A percentile compares a stretch with the other conserved stretches of the same genome.
Conservation (phyloP, 306 rosid genomes). For the Quercus suber region DNA sequence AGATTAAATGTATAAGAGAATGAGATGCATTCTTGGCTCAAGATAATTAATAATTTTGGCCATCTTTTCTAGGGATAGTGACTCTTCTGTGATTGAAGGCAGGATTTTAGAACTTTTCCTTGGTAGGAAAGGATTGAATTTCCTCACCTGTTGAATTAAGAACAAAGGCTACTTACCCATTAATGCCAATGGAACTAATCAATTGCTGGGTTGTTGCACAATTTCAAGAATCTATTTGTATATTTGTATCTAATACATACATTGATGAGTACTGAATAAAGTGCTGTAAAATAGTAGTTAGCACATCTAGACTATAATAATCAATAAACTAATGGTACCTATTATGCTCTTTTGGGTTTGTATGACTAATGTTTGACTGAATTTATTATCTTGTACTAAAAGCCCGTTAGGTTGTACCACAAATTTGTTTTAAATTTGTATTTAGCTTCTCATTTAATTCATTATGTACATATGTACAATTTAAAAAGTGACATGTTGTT, state of each 20-base stretch:
- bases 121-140: background rate
- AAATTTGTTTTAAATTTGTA: background rate
- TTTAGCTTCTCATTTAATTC: background rate
- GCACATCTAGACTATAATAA: too few species aligned
- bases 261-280: background rate
- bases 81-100: background rate
- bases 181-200: background rate
- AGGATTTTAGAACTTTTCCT: background rate
- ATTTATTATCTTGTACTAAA: too few species aligned
- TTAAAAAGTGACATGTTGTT: too few species aligned
- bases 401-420: too few species aligned
- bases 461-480: too few species aligned
- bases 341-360: too few species aligned
- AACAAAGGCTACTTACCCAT: background rate
- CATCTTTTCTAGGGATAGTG: background rate
- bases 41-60: background rate
- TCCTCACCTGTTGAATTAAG: background rate
- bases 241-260: background rate
- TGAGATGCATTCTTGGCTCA: background rate
- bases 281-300: background rate
- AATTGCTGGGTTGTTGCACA: background rate
- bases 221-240: background rate
- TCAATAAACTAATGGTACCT: too few species aligned
- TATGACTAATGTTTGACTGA: too few species aligned
- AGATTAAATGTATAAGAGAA: background rate